Evolutionary conservation across 495 filamentous ascomycete genomes (phyloP), one percentile per base, ranked within the genome.

Genomic region (Pseudevernia furfuracea): DNA sequence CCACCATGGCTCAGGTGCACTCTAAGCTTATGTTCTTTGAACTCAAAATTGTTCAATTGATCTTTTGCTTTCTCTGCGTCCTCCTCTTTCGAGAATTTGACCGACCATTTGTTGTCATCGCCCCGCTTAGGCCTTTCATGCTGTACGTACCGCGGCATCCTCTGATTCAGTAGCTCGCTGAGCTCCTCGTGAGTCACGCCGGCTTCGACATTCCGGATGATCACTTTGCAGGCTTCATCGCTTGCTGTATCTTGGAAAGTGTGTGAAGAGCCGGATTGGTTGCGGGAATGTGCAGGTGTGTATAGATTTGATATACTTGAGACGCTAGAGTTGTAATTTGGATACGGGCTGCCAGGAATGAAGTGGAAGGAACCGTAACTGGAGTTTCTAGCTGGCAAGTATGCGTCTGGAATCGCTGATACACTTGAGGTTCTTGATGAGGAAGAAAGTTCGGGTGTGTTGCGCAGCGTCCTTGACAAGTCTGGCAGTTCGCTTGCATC

Each of bases 341-440:
- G 6, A 23, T 48, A 10, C 23, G n/a, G 44, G n/a, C 44, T 48
- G 8, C 44, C n/a, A 23, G 44, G 7, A 48, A 48, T 9, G n/a
- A 23, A 23, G 8, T 48, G 7, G 46, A 14, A 49, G 46, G n/a
- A 1, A 9, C n/a, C 49, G 37, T 15, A 23, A 30, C 12, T 23
- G 53, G 38, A 46, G 30, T 21, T 17, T 23, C 23, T 44, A 19
- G 52, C 10, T 6, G 61, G 8, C 7, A 23, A 28, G 34, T 23
- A 57, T 10, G 39, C 21, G 14, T 52, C 37, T 15, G 39, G 37
- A 10, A 58, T 43, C 0, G 61, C 43, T 12, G 61, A 63, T 28
- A 57, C 28, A 43, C 38, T 63, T n/a, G 61, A 63, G 30, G 23
- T 36, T 5, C 61, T 46, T 46, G 61, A 63, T 1, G 38, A 25